Conservation (phyloP, 176 grass and related monocot species). For the Pontederia paniculata region DNA sequence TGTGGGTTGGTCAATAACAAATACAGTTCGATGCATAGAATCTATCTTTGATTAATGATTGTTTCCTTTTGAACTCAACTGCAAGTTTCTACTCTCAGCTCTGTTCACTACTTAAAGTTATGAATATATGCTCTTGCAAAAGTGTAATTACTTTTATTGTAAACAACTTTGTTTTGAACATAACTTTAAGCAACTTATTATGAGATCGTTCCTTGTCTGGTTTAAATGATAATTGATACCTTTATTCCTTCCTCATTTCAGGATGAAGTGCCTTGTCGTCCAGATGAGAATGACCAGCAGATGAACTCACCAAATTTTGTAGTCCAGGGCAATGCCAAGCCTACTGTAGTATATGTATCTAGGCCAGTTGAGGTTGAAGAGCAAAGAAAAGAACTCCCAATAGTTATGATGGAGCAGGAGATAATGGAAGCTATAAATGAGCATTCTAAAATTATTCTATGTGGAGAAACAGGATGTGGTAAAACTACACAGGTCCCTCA, state of each 20-base stretch:
- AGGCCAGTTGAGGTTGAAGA: conserved; percentile 72
- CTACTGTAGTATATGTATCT: conserved; percentile 69
- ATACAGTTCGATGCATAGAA: too few species aligned
- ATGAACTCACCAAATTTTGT: conserved; percentile 6
- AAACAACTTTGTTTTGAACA: too few species aligned
- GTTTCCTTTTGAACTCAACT: too few species aligned
- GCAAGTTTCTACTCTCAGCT: too few species aligned
- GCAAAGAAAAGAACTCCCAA: conserved; percentile 79
- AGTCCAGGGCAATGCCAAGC: conserved; percentile 21
- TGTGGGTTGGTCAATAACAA: conserved; percentile 26
- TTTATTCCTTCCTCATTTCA: conserved; percentile 22
- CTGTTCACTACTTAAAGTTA: too few species aligned
- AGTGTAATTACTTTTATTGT: too few species aligned
- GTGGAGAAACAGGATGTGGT: conserved; percentile 95
- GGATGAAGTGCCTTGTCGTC: conserved; percentile 28
- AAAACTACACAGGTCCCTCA: conserved; percentile 98
- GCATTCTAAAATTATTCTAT: conserved; percentile 80
- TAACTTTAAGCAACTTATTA: too few species aligned
- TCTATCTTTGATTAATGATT: too few species aligned
- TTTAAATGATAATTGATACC: background rate
- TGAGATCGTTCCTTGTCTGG: background rate
- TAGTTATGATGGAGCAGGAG: conserved; percentile 99
- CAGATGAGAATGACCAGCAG: conserved; percentile 1
- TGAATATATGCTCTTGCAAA: too few species aligned
- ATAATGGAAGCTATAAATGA: conserved; percentile 99